Percentiles rank a stretch among this genome's conserved stretches.
These are phyloP conservation scores for Primulina eburnea DNA, from an alignment of 257 asterid genomes.

Conservation along the genomic window DNA sequence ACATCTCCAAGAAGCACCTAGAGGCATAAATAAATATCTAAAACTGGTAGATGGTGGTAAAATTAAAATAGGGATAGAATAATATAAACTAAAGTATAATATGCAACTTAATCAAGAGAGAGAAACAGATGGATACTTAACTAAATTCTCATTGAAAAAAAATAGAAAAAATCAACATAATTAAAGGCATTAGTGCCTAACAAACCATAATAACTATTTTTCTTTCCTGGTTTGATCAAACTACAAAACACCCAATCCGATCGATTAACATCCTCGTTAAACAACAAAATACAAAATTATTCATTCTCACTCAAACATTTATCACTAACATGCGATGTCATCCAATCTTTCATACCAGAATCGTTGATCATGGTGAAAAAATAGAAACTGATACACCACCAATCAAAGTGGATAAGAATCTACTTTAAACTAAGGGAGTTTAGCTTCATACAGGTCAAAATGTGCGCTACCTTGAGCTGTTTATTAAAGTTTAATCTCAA, in stretches of 20 bases:
- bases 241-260: not conserved
- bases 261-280: not conserved
- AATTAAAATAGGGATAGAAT: not conserved
- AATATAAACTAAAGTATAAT: conserved; percentile 12
- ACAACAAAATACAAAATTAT: not conserved
- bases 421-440: not conserved
- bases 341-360: not conserved
- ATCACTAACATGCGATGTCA: not conserved
- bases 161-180: not conserved
- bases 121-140: not conserved
- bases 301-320: not conserved
- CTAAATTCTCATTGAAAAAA: conserved; percentile 9
- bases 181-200: not conserved
- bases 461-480: not conserved
- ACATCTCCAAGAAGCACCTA: conserved; percentile 92
- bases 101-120: too few species aligned
- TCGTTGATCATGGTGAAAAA: not conserved
- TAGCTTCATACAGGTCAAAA: not conserved
- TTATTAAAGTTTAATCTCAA: not conserved
- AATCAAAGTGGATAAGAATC: not conserved
- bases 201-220: not conserved
- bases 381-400: not conserved
- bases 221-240: not conserved
- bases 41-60: conserved; percentile 20
- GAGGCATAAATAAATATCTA: not conserved